Conservation (phyloP, 495 filamentous ascomycete species). For the Corynascus novoguineensis region DNA sequence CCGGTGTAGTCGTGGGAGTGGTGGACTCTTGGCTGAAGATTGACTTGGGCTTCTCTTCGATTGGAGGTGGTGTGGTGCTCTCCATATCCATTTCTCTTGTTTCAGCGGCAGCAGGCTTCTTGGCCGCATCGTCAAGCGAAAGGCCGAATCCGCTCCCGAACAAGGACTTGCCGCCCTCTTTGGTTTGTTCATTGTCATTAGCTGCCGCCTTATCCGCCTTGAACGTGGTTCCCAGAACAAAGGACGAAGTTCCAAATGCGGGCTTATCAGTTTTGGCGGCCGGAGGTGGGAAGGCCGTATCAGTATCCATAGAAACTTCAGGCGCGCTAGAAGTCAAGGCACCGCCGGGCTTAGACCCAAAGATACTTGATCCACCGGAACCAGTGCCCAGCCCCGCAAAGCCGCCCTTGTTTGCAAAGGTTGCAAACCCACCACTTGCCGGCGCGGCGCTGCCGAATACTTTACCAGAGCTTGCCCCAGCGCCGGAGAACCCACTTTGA, state of each 20-base stretch:
- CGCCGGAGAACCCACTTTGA: slow-evolving; percentile 31
- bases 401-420: slow-evolving; percentile 53
- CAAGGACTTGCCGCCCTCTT: slow-evolving; percentile 41
- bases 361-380: slow-evolving; percentile 40
- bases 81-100: slow-evolving; percentile 60
- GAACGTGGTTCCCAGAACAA: slow-evolving; percentile 75
- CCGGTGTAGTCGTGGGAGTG: slow-evolving; percentile 51
- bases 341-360: slow-evolving; percentile 43
- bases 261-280: slow-evolving; percentile 33
- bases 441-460: slow-evolving; percentile 34
- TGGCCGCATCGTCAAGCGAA: slow-evolving; percentile 43
- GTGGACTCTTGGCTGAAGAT: slow-evolving; percentile 43
- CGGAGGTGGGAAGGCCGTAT: slow-evolving; percentile 37
- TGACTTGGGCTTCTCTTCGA: slow-evolving; percentile 32
- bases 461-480: slow-evolving; percentile 18
- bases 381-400: slow-evolving; percentile 46
- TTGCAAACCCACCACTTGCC: slow-evolving; percentile 49
- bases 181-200: slow-evolving; percentile 54
- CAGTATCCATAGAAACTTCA: slow-evolving; percentile 39
- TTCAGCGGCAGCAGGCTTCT: slow-evolving; percentile 38
- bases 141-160: slow-evolving; percentile 56
- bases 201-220: slow-evolving; percentile 61
- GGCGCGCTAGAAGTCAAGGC: slow-evolving; percentile 36
- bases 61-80: slow-evolving; percentile 30
- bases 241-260: slow-evolving; percentile 56